phyloP scores from a whole-genome alignment of 208 protist genomes.

The Trichomonas gallinae region DNA sequence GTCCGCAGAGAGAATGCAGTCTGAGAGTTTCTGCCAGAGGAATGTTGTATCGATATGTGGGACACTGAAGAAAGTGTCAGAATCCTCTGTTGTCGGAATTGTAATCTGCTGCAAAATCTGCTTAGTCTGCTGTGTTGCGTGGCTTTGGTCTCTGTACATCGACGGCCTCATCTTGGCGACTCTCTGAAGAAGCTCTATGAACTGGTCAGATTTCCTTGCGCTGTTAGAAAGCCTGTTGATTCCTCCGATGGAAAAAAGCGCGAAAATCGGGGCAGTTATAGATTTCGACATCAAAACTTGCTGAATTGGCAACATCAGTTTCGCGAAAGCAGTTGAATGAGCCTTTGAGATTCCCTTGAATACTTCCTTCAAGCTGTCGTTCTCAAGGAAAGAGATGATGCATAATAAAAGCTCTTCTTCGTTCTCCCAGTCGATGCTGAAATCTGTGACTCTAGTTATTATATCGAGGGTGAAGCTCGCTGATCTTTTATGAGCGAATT shows the following conservation, averaged over 20 bases:
- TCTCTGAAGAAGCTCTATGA: background rate
- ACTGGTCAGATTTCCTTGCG: background rate
- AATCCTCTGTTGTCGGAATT: background rate
- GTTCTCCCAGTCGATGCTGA: background rate
- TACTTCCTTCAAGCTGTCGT: background rate
- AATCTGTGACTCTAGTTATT: background rate
- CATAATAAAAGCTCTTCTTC: background rate
- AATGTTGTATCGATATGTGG: background rate
- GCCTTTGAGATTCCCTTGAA: background rate
- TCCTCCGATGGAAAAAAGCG: background rate
- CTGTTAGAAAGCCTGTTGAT: background rate
- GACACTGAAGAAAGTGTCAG: background rate
- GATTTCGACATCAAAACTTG: background rate
- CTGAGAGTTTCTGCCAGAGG: background rate
- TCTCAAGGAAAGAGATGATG: background rate
- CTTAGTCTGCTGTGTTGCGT: background rate
- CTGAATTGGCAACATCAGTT: background rate
- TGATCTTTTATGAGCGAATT: background rate
- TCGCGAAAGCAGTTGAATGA: background rate
- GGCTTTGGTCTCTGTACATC: background rate
- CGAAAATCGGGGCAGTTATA: background rate
- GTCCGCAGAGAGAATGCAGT: background rate
- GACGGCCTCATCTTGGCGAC: background rate
- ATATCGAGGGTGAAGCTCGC: background rate
- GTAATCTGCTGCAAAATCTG: background rate